Evolutionary conservation across 2,329 filamentous ascomycete species (phyloP), one percentile per base, ranked within the genome.

Genomic region (Cercospora nicotianae): DNA sequence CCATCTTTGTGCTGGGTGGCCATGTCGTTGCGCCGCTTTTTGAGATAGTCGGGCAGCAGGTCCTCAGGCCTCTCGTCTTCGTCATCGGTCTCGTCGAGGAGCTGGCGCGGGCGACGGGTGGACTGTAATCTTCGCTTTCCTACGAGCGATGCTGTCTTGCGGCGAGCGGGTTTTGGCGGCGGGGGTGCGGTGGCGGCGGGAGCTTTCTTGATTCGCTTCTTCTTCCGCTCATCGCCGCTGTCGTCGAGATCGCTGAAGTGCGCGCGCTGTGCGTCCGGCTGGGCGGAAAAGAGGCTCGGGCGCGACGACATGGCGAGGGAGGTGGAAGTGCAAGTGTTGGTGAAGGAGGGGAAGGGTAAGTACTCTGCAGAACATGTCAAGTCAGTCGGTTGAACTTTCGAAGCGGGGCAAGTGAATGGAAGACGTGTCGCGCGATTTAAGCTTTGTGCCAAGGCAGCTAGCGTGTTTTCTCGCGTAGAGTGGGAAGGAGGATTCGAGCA

Each of bases 21-120:
- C 74, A 96, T 94, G 23, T 84, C 80, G n/a, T 79, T 82, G 26
- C 90, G 86, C n/a, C 94, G 87, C 23, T 86, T 80, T 70, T 86
- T 84, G 30, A 97, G 77, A 76, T 96, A 94, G 20, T 90, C 87
- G 0, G 94, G 93, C 2, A 95, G 80, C 0, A 82, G 83, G 33
- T 86, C 80, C 68, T 88, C 87, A 78, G 87, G 83, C 69, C 84
- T 77, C 4, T 86, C 83, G 57, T 86, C 84, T 23, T 86, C 83
- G 4, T 85, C 83, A 7, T 86, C 84, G 2, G 70, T 67, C 65
- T 53, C 78, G 65, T 58, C 78, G 80, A 59, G 76, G 81, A 45
- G 2, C 48, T 66, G 39, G 67, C 60, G 39, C 42, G 23, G 31
- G 68, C 66, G 61, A 61, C 53, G 51, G 76, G 12, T 77, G 60